Conservation (phyloP, 805 yeast genomes). For the Ogataea parapolymorpha region DNA sequence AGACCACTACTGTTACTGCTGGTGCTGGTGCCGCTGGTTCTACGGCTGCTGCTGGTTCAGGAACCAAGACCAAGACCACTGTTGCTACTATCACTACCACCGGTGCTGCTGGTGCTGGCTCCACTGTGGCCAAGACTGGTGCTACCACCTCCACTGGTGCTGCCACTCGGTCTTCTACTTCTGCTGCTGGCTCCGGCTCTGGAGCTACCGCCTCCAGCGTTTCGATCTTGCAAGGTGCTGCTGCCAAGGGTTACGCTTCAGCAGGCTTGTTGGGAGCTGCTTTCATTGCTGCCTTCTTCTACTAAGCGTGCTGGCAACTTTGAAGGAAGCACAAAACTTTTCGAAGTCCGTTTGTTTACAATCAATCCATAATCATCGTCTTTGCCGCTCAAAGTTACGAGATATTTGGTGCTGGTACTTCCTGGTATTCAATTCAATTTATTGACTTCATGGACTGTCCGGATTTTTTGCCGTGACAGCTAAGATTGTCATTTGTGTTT, state of each 20-base stretch:
- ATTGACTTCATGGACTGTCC: background rate
- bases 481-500: conserved; percentile 4
- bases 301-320: conserved; percentile 8
- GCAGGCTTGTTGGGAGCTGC: conserved; percentile 27
- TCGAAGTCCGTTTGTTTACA: background rate
- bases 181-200: conserved; percentile 7
- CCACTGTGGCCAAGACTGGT: conserved; percentile 2
- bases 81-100: conserved; percentile 1
- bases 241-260: conserved; percentile 22
- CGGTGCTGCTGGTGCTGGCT: conserved; percentile 1
- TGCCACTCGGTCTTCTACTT: conserved; percentile 7
- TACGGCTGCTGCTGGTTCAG: conserved; percentile 11
- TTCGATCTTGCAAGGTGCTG: conserved; percentile 21
- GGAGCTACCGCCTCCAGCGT: conserved; percentile 14
- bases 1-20: conserved; percentile 17
- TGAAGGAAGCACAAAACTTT: background rate
- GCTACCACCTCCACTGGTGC: conserved; percentile 6
- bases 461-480: background rate
- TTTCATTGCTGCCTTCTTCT: conserved; percentile 24
- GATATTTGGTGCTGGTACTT: conserved; percentile 7
- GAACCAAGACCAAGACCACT: conserved; percentile 13
- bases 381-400: conserved; percentile 4
- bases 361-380: background rate
- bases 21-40: conserved; percentile 5
- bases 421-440: conserved; percentile 5